Evolutionary conservation across 495 filamentous ascomycete genomes (phyloP).

Genomic region (Xylaria intraflava): DNA sequence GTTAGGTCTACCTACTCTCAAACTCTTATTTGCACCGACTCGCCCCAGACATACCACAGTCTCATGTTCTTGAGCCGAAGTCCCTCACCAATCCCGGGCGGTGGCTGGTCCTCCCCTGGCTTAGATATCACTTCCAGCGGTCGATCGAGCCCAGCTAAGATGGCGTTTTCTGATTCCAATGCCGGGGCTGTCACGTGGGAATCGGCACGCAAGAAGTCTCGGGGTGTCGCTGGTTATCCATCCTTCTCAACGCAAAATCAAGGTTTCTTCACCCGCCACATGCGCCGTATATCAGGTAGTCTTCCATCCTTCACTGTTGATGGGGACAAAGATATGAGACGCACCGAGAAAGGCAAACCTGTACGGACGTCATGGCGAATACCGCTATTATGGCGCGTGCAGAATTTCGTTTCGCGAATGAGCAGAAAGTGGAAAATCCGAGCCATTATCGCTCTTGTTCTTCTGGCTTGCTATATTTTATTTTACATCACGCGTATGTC

Average conservation of each 20-base stretch:
- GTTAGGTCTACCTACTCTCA: background rate
- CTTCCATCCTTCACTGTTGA: constrained; percentile 60
- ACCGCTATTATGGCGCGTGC: constrained; percentile 34
- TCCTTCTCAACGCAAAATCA: constrained; percentile 73
- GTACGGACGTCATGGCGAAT: constrained; percentile 42
- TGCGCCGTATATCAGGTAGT: constrained; percentile 63
- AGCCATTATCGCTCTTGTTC: constrained; percentile 47
- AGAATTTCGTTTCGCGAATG: constrained; percentile 32
- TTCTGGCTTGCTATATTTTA: constrained; percentile 58
- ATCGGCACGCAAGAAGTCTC: constrained; percentile 67
- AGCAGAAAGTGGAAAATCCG: constrained; percentile 51
- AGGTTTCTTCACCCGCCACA: constrained; percentile 76
- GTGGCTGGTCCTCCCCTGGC: constrained; percentile 83
- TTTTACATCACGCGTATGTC: constrained; percentile 65
- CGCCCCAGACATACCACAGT: constrained; percentile 38
- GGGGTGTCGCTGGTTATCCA: constrained; percentile 61
- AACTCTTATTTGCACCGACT: constrained; percentile 9
- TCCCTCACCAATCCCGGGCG: constrained; percentile 71
- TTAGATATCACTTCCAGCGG: constrained; percentile 62
- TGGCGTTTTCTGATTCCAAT: constrained; percentile 38
- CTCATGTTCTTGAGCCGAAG: constrained; percentile 80
- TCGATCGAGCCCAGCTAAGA: constrained; percentile 55
- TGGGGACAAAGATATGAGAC: constrained; percentile 26
- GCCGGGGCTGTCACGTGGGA: constrained; percentile 70
- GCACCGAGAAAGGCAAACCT: constrained; percentile 74